Percentiles rank a stretch among this genome's conserved stretches.
These are phyloP conservation scores for Cardamine occulta DNA, from an alignment of 345 rosid genomes.

Conservation along the genomic window DNA sequence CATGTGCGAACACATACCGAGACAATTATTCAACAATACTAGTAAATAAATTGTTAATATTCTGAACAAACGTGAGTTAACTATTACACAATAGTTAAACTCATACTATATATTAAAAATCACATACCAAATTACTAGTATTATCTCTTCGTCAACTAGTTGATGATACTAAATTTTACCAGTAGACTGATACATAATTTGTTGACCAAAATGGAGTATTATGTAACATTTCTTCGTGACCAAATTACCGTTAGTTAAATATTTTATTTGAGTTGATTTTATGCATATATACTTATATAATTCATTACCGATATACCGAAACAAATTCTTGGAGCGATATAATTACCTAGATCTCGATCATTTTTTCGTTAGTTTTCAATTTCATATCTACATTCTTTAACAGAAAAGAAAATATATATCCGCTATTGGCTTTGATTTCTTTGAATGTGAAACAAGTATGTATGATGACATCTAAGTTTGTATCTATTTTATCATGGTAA, in stretches of 20 bases:
- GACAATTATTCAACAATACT: conserved; percentile 25
- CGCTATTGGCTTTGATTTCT: conserved; percentile 28
- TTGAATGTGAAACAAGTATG: conserved; percentile 43
- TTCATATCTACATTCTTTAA: conserved; percentile 1
- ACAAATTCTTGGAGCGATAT: neutral
- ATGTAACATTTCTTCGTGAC: neutral
- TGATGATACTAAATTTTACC: neutral
- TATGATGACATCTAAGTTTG: conserved; percentile 28
- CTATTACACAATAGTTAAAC: neutral
- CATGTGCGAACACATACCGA: conserved; percentile 37
- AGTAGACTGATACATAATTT: too few species aligned
- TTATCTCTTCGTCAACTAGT: neutral
- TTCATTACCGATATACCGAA: neutral
- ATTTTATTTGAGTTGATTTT: neutral
- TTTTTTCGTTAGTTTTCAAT: conserved; percentile 1
- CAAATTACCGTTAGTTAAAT: neutral
- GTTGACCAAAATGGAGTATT: too few species aligned
- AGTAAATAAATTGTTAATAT: neutral
- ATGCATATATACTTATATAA: neutral
- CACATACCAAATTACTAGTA: neutral
- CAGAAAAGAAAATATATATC: neutral
- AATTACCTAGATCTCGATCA: neutral
- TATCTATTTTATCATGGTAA: conserved; percentile 36
- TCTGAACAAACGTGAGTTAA: conserved; percentile 12
- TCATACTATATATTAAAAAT: neutral